phyloP scores from a whole-genome alignment of 345 rosid genomes.

The Limnanthes douglasii region DNA sequence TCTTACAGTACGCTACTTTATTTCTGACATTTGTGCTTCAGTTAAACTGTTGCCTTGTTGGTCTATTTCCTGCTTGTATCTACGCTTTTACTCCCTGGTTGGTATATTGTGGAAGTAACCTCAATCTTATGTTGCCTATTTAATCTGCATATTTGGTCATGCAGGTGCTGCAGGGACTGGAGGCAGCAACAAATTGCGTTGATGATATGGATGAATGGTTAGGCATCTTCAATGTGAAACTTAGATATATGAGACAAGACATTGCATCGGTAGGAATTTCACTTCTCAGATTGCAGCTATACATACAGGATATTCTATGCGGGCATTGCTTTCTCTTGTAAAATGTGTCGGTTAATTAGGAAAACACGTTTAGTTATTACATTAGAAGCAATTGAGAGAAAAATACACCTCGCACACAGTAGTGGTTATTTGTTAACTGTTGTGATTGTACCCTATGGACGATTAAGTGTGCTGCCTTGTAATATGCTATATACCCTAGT shows the following conservation, averaged over 20 bases:
- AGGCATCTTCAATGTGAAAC: slow-evolving; percentile 65
- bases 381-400: too few species aligned
- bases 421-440: too few species aligned
- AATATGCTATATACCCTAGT: too few species aligned
- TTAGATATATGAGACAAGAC: slow-evolving; percentile 83
- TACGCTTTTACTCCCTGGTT: neutral
- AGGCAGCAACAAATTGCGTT: slow-evolving; percentile 55
- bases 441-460: too few species aligned
- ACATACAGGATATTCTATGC: too few species aligned
- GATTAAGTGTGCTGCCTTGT: too few species aligned
- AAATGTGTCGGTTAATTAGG: too few species aligned
- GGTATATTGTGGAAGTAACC: neutral
- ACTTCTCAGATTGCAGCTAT: neutral
- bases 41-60: neutral
- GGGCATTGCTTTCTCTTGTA: too few species aligned
- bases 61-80: neutral
- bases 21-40: neutral
- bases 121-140: neutral
- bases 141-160: slow-evolving; percentile 9
- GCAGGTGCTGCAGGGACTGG: slow-evolving; percentile 71
- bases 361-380: too few species aligned
- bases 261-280: slow-evolving; percentile 44
- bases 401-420: too few species aligned
- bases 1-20: slow-evolving; percentile 1
- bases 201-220: slow-evolving; percentile 86